Evolutionary conservation across 208 protist genomes (phyloP).

Genomic region (Wallacemonas sp.): DNA sequence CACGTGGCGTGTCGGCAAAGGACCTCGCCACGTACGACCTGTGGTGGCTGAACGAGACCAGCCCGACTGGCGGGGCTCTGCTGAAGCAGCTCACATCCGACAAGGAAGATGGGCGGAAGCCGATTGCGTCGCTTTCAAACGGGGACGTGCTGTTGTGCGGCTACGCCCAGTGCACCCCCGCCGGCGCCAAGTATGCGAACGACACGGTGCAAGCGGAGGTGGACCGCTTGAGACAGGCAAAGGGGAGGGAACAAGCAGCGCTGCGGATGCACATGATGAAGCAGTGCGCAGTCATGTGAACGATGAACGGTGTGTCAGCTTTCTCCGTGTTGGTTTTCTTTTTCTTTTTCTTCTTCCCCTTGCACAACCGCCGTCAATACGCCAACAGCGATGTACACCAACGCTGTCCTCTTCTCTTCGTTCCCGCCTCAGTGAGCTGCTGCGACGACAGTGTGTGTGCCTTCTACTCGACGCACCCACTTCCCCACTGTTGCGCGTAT

Average conservation of each 20-base stretch:
- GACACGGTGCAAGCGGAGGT: conserved; percentile 37
- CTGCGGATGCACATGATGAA: conserved; percentile 54
- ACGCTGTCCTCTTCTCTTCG: no score
- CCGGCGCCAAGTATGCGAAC: conserved; percentile 2
- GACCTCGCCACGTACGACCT: conserved; percentile 1
- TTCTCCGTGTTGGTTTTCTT: neutral
- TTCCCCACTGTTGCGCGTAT: neutral
- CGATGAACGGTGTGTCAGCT: neutral
- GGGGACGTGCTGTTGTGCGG: conserved; percentile 56
- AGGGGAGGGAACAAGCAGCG: conserved; percentile 47
- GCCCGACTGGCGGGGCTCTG: neutral
- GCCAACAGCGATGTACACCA: no score
- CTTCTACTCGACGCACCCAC: neutral
- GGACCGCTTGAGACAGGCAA: conserved; percentile 28
- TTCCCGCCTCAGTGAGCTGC: no score
- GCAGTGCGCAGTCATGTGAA: conserved; percentile 64
- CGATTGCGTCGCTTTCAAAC: conserved; percentile 21
- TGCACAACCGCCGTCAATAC: no score
- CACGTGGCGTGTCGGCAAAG: neutral
- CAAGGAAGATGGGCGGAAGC: neutral
- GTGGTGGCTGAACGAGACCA: conserved; percentile 17
- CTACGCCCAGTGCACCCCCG: neutral
- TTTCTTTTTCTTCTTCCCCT: no score
- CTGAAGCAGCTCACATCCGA: neutral
- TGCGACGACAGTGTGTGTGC: no score